phyloP scores from a whole-genome alignment of 192 early-diverging fungal genomes.

The Dissophora ornata region DNA sequence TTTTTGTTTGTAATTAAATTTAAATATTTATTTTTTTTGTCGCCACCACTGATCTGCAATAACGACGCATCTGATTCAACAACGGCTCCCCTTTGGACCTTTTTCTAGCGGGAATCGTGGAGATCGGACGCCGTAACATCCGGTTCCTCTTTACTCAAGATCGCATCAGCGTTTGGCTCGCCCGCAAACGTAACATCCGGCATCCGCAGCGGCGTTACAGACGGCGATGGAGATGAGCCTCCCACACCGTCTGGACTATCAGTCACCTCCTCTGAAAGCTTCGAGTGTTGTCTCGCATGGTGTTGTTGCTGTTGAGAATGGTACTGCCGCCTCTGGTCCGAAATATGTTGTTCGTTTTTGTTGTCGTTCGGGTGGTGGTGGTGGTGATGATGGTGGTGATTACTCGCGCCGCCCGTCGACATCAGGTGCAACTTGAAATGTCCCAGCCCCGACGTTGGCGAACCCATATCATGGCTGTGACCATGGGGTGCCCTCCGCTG shows the following conservation, averaged over 20 bases:
- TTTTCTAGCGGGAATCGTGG: too few relatives aligned
- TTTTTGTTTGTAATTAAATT: too few relatives aligned
- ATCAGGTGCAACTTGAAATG: slow-evolving; percentile 5
- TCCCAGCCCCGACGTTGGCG: background rate
- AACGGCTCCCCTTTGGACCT: too few relatives aligned
- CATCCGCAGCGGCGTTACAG: background rate
- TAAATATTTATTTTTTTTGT: too few relatives aligned
- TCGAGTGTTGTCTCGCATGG: slow-evolving; percentile 23
- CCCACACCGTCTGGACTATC: too few relatives aligned
- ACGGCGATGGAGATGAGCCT: too few relatives aligned
- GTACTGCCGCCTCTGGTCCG: slow-evolving; percentile 22
- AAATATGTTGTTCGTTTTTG: background rate
- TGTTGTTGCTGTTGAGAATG: slow-evolving; percentile 31
- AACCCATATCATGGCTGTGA: background rate
- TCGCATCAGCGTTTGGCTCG: background rate
- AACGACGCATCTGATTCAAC: too few relatives aligned
- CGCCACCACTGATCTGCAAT: too few relatives aligned
- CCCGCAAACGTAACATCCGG: slow-evolving; percentile 22
- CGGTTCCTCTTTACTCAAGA: background rate
- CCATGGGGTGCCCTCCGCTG: background rate
- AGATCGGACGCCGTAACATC: too few relatives aligned
- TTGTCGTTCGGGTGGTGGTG: background rate
- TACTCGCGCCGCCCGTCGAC: background rate
- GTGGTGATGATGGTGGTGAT: background rate
- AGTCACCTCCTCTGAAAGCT: slow-evolving; percentile 14